Evolutionary conservation across 2,329 filamentous ascomycete genomes (phyloP).

Genomic region (Neocatenulostroma microsporum): DNA sequence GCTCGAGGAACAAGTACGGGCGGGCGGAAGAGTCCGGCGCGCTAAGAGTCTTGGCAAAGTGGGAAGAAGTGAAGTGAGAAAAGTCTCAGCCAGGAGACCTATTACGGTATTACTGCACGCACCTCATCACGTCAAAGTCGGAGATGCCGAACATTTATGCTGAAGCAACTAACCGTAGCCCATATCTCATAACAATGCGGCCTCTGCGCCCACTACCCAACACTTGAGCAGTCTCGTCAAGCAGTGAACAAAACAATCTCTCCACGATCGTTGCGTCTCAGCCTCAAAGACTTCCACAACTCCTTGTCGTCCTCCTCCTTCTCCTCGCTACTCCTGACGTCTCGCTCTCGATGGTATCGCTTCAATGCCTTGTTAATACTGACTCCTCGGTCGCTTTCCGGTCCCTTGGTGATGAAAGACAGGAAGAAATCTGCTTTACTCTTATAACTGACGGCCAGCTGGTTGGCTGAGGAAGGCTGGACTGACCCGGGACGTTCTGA

Average conservation of each 20-base stretch:
- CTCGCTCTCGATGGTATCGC: slow-evolving; percentile 70
- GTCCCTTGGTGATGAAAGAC: slow-evolving; percentile 75
- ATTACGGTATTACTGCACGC: no score
- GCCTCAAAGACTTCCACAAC: slow-evolving; percentile 69
- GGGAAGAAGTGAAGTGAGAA: no score
- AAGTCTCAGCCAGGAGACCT: no score
- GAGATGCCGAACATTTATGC: no score
- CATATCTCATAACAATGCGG: no score
- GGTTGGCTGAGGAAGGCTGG: slow-evolving; percentile 30
- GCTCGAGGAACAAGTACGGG: no score
- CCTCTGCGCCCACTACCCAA: no score
- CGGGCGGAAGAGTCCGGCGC: no score
- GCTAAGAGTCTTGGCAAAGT: no score
- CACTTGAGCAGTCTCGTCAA: no score
- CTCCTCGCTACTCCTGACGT: slow-evolving; percentile 39
- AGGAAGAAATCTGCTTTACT: slow-evolving; percentile 63
- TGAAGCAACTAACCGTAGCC: no score
- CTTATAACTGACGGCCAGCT: slow-evolving; percentile 53
- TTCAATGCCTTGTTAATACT: slow-evolving; percentile 91
- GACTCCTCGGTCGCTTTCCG: slow-evolving; percentile 74
- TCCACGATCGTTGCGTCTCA: slow-evolving; percentile 79
- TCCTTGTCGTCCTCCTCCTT: slow-evolving; percentile 72
- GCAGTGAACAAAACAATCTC: slow-evolving; percentile 85
- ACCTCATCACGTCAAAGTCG: no score
- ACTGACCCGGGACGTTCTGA: slow-evolving; percentile 29